Evolutionary conservation across 2,329 filamentous ascomycete genomes (phyloP), one percentile per base, ranked within the genome.

Genomic region (Laburnicola sp.): DNA sequence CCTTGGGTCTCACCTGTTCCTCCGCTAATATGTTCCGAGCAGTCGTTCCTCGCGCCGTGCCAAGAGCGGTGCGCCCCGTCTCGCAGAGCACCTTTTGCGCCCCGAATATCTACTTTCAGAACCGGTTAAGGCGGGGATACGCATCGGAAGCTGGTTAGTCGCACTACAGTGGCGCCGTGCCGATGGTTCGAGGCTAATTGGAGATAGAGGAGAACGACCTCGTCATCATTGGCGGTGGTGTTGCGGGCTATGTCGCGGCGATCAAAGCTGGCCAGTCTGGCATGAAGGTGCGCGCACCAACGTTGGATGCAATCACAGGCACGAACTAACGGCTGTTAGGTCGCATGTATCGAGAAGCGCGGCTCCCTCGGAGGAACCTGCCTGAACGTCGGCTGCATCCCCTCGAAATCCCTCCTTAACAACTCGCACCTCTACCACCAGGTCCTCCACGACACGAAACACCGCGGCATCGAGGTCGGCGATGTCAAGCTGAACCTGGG

Each of bases 241-340:
- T 97, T 70, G 94, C 93, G 66, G 94, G 94, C 73, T 99, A 99
- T 79, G 94, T 99, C 69, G 93, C 94, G 62, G 94, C 94, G 68
- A 99, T 99, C 82, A 99, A 97, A 81, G 94, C 94, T 69, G 94
- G 92, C 53, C 94, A 99, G 78, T 91, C 96, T 74, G 94, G 94
- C 69, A 77, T 99, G 75, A 97, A 97, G 86, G 92, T 95, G 45
- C 80, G 59, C 50, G 8, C 36, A 37, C 41, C 16, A 16, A 51
- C 36, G 31, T 22, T 5, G 6, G n/a, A 23, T 3, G 41, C 38
- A 37, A 47, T 26, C 4, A 32, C 28, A 31, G 31, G 23, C n/a
- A 34, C 52, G 60, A 35, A 64, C 42, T 39, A 35, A 45, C 16
- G 44, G 6, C n/a, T 8, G 25, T 43, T 54, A 96, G 91, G 93